Percentiles rank a stretch among this genome's conserved stretches.
Conservation (phyloP, 352 stramenopile species). For the Globisporangium emineosum region DNA sequence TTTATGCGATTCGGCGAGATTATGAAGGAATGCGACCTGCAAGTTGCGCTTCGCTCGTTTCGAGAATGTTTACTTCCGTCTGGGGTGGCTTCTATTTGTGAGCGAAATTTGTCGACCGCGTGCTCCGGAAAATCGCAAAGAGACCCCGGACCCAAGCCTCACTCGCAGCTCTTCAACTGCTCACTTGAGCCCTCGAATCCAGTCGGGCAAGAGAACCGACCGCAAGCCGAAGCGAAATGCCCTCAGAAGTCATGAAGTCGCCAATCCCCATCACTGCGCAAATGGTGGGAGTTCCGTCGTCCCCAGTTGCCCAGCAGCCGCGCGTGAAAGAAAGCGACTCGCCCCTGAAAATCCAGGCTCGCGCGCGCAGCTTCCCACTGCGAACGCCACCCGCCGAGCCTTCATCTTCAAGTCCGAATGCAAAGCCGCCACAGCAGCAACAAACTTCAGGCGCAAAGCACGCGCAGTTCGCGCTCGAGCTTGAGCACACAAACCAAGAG, state of each 20-base stretch:
- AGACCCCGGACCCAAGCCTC: background rate
- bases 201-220: conserved; percentile 2
- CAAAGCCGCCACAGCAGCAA: too few relatives aligned
- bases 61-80: background rate
- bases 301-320: background rate
- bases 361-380: conserved; percentile 16
- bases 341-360: conserved; percentile 14
- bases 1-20: background rate
- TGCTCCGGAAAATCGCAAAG: background rate
- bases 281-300: background rate
- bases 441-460: background rate
- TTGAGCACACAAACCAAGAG: conserved; percentile 22
- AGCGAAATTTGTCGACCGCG: background rate
- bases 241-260: background rate
- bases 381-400: background rate
- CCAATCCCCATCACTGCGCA: background rate
- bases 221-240: background rate
- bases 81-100: background rate
- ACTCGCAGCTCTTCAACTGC: too few relatives aligned
- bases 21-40: conserved; percentile 8
- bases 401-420: background rate
- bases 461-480: conserved; percentile 16
- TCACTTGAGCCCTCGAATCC: background rate
- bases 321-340: conserved; percentile 13
- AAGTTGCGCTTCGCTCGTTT: conserved; percentile 3